phyloP scores from a whole-genome alignment of 2,329 filamentous ascomycete genomes.

The Rosellinia necatrix region DNA sequence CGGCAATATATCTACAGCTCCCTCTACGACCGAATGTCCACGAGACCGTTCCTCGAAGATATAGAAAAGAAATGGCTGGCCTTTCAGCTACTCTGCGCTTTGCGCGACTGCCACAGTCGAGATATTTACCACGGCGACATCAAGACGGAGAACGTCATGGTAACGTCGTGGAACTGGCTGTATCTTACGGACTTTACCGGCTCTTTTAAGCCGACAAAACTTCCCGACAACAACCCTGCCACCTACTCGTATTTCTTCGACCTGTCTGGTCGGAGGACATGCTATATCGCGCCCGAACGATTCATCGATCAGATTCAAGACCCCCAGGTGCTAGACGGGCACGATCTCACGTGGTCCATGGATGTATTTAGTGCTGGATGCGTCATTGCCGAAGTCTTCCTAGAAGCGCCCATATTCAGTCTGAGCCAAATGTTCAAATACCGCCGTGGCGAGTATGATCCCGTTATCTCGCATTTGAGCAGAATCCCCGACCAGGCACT shows the following conservation, averaged over 20 bases:
- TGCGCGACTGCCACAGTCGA: conserved; percentile 87
- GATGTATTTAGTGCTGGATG: conserved; percentile 97
- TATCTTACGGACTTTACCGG: conserved; percentile 98
- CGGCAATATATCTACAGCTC: conserved; percentile 96
- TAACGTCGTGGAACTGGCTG: conserved; percentile 99
- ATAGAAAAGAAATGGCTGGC: conserved; percentile 99
- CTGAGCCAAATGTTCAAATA: conserved; percentile 96
- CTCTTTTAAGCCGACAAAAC: conserved; percentile 88
- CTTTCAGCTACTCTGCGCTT: conserved; percentile 89
- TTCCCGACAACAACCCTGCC: conserved; percentile 95
- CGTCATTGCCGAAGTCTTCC: conserved; percentile 93
- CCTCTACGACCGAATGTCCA: conserved; percentile 95
- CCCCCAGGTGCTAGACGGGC: conserved; percentile 59
- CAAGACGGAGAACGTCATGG: conserved; percentile 95
- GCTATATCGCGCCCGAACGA: conserved; percentile 92
- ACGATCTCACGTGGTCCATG: conserved; percentile 86
- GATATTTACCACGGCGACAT: conserved; percentile 97
- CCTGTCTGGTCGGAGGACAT: conserved; percentile 86
- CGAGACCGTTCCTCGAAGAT: conserved; percentile 91
- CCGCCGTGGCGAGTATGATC: conserved; percentile 89
- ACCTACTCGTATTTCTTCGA: conserved; percentile 99
- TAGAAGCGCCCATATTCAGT: conserved; percentile 97
- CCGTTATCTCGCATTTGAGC: conserved; percentile 76
- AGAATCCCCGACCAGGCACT: conserved; percentile 88
- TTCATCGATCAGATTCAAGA: conserved; percentile 63